These are phyloP conservation scores for Backusella mclennaniae DNA, from an alignment of 192 early-diverging fungal species.

Conservation along the genomic window DNA sequence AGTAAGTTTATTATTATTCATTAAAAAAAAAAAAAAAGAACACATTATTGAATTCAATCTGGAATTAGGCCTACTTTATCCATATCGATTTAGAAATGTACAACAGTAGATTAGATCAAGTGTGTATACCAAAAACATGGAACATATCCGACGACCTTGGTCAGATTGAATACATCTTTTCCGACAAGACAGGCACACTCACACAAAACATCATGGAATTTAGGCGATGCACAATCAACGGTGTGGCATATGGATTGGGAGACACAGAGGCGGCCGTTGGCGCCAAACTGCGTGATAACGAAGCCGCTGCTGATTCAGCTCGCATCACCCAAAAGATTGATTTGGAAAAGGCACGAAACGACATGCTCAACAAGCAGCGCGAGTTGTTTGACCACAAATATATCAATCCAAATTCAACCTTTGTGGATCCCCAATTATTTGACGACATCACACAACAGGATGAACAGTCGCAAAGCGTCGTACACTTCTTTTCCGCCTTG, in stretches of 20 bases:
- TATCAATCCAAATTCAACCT: conserved; percentile 62
- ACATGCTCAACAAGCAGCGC: conserved; percentile 57
- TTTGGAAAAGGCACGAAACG: conserved; percentile 40
- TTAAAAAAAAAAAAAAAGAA: not conserved
- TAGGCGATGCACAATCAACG: conserved; percentile 64
- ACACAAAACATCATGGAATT: conserved; percentile 84
- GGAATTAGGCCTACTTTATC: conserved; percentile 65
- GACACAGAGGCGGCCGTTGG: conserved; percentile 54
- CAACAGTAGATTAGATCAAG: conserved; percentile 50
- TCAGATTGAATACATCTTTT: conserved; percentile 82
- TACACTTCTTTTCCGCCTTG: conserved; percentile 56
- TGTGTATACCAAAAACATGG: conserved; percentile 68
- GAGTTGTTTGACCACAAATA: conserved; percentile 60
- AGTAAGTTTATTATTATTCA: conserved; percentile 14
- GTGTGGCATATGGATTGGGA: conserved; percentile 54
- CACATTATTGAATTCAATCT: no score
- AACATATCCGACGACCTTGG: conserved; percentile 72
- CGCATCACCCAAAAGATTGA: conserved; percentile 12
- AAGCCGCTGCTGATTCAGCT: not conserved
- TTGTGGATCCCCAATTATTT: conserved; percentile 56
- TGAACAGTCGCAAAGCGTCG: conserved; percentile 19
- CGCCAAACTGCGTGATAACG: conserved; percentile 25
- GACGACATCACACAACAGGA: conserved; percentile 18
- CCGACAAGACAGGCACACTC: conserved; percentile 81
- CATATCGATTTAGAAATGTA: conserved; percentile 66